Percentiles rank a stretch among this genome's conserved stretches.
These are phyloP conservation scores for Drechslerella coelobrocha DNA, from an alignment of 2,329 filamentous ascomycete species.

Conservation along the genomic window DNA sequence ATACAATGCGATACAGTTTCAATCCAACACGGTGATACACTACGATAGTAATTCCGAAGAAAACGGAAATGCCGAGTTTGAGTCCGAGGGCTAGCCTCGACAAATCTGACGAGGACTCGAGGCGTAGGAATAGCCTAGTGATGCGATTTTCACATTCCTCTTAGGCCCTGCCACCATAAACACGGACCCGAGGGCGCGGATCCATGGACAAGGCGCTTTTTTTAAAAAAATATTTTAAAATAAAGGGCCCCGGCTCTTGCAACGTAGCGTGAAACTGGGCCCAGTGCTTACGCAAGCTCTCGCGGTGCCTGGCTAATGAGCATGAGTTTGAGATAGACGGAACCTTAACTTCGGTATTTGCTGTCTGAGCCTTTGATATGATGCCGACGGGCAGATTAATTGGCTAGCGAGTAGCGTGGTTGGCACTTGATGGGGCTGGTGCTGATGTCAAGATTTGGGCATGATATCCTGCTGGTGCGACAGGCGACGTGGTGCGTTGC, in stretches of 20 bases:
- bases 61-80: background rate
- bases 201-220: background rate
- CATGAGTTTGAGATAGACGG: constrained; percentile 30
- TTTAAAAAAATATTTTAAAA: constrained; percentile 4
- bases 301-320: constrained; percentile 4
- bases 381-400: background rate
- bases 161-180: background rate
- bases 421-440: background rate
- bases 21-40: too few relatives aligned
- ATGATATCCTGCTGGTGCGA: constrained; percentile 15
- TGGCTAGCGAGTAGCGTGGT: background rate
- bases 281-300: constrained; percentile 38
- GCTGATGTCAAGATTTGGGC: too few relatives aligned
- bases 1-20: background rate
- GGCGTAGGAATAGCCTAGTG: background rate
- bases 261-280: constrained; percentile 45
- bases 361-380: constrained; percentile 7
- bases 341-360: constrained; percentile 3
- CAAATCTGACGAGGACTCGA: background rate
- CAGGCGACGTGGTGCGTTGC: constrained; percentile 13
- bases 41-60: too few relatives aligned
- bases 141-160: background rate
- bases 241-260: background rate
- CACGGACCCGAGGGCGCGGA: background rate
- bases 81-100: background rate